Evolutionary conservation across 179 eudicot species (phyloP), one percentile per base, ranked within the genome.

Genomic region (Beta lomatogona): DNA sequence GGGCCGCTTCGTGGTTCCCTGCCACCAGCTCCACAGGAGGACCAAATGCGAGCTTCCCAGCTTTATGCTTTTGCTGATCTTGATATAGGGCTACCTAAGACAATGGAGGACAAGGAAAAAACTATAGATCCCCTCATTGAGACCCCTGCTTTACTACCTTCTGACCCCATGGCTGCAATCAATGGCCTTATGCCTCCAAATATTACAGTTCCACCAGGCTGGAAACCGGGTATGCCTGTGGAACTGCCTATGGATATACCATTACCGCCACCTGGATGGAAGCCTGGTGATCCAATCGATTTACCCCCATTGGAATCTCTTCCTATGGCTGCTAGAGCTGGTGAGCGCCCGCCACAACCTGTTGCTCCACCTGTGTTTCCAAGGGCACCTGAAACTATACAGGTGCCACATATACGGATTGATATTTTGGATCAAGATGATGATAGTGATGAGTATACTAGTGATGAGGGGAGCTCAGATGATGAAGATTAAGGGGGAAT

Each of bases 21-120:
- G 41, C 98, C 99, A 6, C 99, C 99, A 5, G 99, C 98, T 19
- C 99, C 98, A 0, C 98, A 93, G 66, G 99, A 96, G 76, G 98
- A 96, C 81, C 98, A 96, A 84, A 82, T 96, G 97, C 93, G 98
- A 4, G 97, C 97, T 18, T 94, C 99, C 46, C 97, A 91, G 87
- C 86, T 94, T 21, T 96, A 94, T 61, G 86, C 82, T n/a, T 93
- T 91, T 79, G 94, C 93, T 16, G 89, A 94, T 78, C 92, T 96
- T 21, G 98, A 96, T 76, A 82, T 96, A 6, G 98, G 99, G 25
- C 75, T 96, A 41, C 92, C 95, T n/a, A 91, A 92, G 79, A 85
- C 88, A 13, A 89, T 61, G 9, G 94, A 89, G 73, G 86, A 81
- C 76, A 91, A 90, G 77, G 94, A 91, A 76, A 86, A 82, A 64